Conservation (phyloP, 257 asterid genomes). For the Fraxinus cuspidata region DNA sequence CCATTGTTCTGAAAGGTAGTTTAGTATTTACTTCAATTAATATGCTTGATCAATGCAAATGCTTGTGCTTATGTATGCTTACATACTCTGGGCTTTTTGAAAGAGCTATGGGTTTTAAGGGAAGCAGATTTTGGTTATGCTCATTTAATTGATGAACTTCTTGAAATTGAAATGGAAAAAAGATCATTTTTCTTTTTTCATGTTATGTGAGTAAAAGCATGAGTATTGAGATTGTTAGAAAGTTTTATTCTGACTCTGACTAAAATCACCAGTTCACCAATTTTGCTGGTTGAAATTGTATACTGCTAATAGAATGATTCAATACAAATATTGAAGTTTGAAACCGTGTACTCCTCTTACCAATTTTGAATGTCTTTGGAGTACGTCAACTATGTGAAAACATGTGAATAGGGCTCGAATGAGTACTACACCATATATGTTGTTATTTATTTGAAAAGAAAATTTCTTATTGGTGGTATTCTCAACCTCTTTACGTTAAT, state of each 20-base stretch:
- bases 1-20: no score
- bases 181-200: background rate
- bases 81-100: background rate
- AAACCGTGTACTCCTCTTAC: background rate
- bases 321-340: background rate
- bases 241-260: background rate
- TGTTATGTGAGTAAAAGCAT: background rate
- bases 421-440: background rate
- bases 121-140: background rate
- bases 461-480: slow-evolving; percentile 18
- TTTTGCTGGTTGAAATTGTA: background rate
- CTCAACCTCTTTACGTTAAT: slow-evolving; percentile 27
- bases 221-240: background rate
- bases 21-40: no score
- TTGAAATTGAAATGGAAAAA: background rate
- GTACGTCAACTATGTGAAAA: background rate
- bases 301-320: background rate
- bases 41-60: no score
- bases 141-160: background rate
- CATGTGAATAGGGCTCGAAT: background rate
- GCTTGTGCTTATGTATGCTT: background rate
- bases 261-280: background rate
- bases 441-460: background rate
- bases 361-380: background rate
- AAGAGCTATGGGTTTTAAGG: background rate